Percentiles rank a stretch among this genome's conserved stretches.
Conservation (phyloP, 345 rosid species). For the Salix caprea region DNA sequence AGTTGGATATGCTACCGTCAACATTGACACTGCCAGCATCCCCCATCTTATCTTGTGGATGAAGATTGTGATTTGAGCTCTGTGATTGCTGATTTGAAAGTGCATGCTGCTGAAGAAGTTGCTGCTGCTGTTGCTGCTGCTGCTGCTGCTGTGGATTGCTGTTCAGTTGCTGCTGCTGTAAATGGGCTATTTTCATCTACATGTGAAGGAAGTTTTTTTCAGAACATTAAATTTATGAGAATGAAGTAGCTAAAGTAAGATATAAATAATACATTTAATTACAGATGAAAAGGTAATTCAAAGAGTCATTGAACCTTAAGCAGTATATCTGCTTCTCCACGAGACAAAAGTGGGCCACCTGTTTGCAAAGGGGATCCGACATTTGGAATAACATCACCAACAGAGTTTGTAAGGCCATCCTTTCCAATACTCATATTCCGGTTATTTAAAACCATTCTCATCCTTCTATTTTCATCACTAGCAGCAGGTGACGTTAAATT, state of each 20-base stretch:
- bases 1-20: slow-evolving; percentile 87
- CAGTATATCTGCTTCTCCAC: slow-evolving; percentile 61
- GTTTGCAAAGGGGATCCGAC: slow-evolving; percentile 67
- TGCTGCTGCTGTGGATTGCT: slow-evolving; percentile 52
- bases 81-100: slow-evolving; percentile 72
- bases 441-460: slow-evolving; percentile 66
- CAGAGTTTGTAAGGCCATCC: slow-evolving; percentile 67
- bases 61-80: slow-evolving; percentile 63
- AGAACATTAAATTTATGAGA: not conserved
- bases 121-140: slow-evolving; percentile 45
- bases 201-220: not conserved
- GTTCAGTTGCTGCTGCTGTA: slow-evolving; percentile 42
- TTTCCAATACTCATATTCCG: slow-evolving; percentile 60
- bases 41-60: slow-evolving; percentile 86
- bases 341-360: slow-evolving; percentile 49
- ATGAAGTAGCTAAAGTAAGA: not conserved
- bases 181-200: slow-evolving; percentile 69
- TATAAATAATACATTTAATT: not conserved
- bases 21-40: slow-evolving; percentile 57
- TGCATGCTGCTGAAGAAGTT: slow-evolving; percentile 53
- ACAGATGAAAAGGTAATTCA: not conserved
- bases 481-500: slow-evolving; percentile 71
- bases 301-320: slow-evolving; percentile 47
- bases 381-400: slow-evolving; percentile 64
- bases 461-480: slow-evolving; percentile 72